Evolutionary conservation across 2,329 filamentous ascomycete species (phyloP).

Genomic region (Microdochium paspali): DNA sequence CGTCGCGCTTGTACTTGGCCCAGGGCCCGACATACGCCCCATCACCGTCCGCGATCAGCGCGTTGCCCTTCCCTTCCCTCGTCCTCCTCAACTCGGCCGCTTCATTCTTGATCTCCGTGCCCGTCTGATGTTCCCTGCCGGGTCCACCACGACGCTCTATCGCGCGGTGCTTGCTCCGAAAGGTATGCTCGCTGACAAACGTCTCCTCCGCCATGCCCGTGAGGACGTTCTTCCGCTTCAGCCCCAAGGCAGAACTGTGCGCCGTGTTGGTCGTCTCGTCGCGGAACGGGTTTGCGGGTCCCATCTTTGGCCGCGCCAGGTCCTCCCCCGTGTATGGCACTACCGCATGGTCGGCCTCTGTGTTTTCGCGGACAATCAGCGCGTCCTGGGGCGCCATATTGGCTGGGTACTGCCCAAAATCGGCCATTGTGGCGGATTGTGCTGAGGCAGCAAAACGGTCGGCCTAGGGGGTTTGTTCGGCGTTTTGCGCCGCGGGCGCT

Average conservation of each 20-base stretch:
- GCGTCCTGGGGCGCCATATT: conserved; percentile 58
- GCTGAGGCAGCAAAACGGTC: conserved; percentile 2
- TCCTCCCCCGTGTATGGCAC: conserved; percentile 63
- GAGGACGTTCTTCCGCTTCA: conserved; percentile 72
- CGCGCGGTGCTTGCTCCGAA: conserved; percentile 78
- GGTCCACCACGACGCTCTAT: conserved; percentile 59
- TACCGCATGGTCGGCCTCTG: conserved; percentile 48
- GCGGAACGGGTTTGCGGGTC: conserved; percentile 69
- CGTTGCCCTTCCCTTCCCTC: conserved; percentile 77
- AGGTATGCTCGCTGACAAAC: conserved; percentile 81
- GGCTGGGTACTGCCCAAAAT: conserved; percentile 55
- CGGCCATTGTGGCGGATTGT: conserved; percentile 35
- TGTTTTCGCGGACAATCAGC: conserved; percentile 47
- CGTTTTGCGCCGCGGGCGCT: neutral
- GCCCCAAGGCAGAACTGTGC: conserved; percentile 1
- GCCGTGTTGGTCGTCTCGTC: conserved; percentile 37
- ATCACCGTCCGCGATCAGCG: conserved; percentile 75
- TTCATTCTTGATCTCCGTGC: conserved; percentile 56
- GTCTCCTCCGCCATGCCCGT: conserved; percentile 87
- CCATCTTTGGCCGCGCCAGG: conserved; percentile 54
- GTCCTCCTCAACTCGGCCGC: conserved; percentile 60
- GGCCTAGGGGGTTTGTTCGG: neutral
- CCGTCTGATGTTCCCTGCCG: conserved; percentile 44
- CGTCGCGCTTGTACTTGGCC: conserved; percentile 69
- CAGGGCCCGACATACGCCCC: conserved; percentile 90